Evolutionary conservation across 2,329 filamentous ascomycete genomes (phyloP).

Genomic region (Neonectria faginata): DNA sequence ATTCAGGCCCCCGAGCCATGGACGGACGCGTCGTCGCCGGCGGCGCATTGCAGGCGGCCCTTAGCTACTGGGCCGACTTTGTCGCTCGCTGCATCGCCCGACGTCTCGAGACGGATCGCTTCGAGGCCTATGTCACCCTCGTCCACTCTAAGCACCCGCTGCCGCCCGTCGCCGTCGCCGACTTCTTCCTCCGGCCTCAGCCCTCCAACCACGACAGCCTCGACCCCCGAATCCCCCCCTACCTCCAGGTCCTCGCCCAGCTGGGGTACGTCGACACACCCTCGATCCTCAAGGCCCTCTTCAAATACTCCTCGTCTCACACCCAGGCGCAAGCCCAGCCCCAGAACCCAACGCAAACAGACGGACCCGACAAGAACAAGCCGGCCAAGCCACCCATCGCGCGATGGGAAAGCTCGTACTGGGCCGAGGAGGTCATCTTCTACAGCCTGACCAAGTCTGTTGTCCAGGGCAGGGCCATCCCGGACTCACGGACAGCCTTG

Average conservation of each 20-base stretch:
- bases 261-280: slow-evolving; percentile 65
- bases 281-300: slow-evolving; percentile 66
- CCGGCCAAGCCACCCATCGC: slow-evolving; percentile 33
- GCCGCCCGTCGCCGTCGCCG: slow-evolving; percentile 63
- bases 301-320: slow-evolving; percentile 68
- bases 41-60: slow-evolving; percentile 44
- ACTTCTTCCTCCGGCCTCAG: slow-evolving; percentile 69
- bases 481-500: slow-evolving; percentile 60
- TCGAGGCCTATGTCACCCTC: slow-evolving; percentile 63
- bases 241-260: slow-evolving; percentile 66
- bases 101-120: slow-evolving; percentile 65
- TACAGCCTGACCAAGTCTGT: slow-evolving; percentile 93
- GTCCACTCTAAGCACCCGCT: slow-evolving; percentile 65
- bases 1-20: slow-evolving; percentile 38
- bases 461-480: slow-evolving; percentile 64
- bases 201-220: slow-evolving; percentile 61
- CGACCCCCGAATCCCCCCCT: slow-evolving; percentile 70
- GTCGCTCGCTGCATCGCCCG: slow-evolving; percentile 61
- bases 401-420: slow-evolving; percentile 69
- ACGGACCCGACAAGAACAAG: slow-evolving; percentile 39
- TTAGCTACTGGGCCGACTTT: slow-evolving; percentile 63
- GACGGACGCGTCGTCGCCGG: slow-evolving; percentile 39
- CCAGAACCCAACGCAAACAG: slow-evolving; percentile 27
- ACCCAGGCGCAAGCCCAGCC: slow-evolving; percentile 38
- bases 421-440: slow-evolving; percentile 88